Conservation (phyloP, 106 monocot genomes). For the Agapanthus africanus region DNA sequence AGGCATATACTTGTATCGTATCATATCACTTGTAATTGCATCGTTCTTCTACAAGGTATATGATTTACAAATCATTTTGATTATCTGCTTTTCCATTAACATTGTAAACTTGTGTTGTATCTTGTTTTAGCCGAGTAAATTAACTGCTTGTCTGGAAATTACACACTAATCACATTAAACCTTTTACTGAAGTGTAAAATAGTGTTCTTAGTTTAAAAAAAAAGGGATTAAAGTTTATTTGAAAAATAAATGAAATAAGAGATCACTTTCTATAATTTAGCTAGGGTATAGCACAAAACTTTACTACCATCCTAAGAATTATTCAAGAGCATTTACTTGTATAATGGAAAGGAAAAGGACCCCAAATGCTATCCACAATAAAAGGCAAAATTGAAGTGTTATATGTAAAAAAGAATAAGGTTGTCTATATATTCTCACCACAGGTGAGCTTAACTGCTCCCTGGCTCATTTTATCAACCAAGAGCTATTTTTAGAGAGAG, state of each 20-base stretch:
- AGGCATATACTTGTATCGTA: too few species aligned
- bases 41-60: too few species aligned
- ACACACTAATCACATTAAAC: too few species aligned
- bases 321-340: too few species aligned
- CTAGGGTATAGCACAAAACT: not conserved
- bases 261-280: not conserved
- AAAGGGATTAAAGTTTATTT: not conserved
- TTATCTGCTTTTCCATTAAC: too few species aligned
- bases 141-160: too few species aligned
- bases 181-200: not conserved
- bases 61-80: too few species aligned
- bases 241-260: not conserved
- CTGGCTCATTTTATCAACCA: not conserved
- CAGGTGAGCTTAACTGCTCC: not conserved
- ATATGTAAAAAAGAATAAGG: not conserved
- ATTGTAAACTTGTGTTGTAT: too few species aligned
- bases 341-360: too few species aligned
- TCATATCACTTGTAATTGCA: too few species aligned
- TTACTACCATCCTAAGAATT: not conserved
- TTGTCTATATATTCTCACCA: not conserved
- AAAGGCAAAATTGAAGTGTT: not conserved
- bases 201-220: not conserved
- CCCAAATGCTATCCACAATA: not conserved
- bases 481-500: not conserved
- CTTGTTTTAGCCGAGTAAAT: too few species aligned